Conservation (phyloP, 306 rosid genomes). For the Glycyrrhiza uralensis region DNA sequence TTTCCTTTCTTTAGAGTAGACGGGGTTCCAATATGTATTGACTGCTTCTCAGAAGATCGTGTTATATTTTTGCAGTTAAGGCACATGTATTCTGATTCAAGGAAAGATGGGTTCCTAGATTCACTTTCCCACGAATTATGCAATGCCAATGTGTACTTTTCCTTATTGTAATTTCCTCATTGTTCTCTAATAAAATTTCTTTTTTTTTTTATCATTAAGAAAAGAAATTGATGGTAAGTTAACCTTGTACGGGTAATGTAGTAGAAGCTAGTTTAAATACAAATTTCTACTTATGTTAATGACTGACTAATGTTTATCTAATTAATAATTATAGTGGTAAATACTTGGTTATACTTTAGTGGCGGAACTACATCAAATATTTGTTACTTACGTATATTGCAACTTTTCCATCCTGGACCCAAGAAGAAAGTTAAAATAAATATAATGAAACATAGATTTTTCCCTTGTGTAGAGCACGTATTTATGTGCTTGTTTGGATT, state of each 20-base stretch:
- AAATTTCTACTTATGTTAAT: neutral
- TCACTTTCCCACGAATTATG: conserved; percentile 7
- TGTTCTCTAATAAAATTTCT: neutral
- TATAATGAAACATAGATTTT: neutral
- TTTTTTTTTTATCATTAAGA: neutral
- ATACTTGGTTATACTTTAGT: neutral
- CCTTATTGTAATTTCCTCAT: neutral
- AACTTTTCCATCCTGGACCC: neutral
- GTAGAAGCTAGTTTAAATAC: neutral
- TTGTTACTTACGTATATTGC: neutral
- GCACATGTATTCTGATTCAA: conserved; percentile 11
- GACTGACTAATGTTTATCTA: neutral
- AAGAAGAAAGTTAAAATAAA: conserved; percentile 10
- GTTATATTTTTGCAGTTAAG: neutral
- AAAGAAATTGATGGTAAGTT: neutral
- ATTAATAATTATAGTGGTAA: neutral
- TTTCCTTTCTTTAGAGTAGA: neutral
- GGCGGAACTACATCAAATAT: neutral
- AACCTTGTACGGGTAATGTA: neutral
- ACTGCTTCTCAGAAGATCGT: neutral
- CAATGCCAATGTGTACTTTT: neutral
- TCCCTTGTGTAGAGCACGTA: neutral
- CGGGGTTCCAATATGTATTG: neutral
- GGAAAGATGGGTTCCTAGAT: conserved; percentile 11
- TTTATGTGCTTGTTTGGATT: neutral